Conservation (phyloP, 768 basidiomycete genomes). For the Hygrocybe coccinea region DNA sequence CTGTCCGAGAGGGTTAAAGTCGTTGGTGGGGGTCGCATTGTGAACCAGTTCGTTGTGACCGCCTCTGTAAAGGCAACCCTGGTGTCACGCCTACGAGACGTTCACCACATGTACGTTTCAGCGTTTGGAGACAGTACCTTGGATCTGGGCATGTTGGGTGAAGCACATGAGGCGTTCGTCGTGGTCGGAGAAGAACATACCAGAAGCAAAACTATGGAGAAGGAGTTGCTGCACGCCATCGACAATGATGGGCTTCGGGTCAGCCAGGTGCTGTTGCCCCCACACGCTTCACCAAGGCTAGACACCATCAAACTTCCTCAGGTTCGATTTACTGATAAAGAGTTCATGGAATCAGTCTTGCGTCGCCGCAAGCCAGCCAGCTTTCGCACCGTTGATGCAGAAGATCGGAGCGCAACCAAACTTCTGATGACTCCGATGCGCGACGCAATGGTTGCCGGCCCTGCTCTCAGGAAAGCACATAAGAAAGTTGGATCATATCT, state of each 20-base stretch:
- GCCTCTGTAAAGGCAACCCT: constrained; percentile 14
- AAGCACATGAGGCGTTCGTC: constrained; percentile 19
- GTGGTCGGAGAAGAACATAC: constrained; percentile 20
- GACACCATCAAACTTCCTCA: constrained; percentile 16
- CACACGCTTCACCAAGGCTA: constrained; percentile 14
- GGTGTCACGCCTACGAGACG: constrained; percentile 16
- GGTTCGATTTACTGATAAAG: constrained; percentile 9
- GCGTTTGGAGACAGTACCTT: constrained; percentile 23
- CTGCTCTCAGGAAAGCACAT: constrained; percentile 14
- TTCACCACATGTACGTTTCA: constrained; percentile 16
- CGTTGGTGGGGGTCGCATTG: constrained; percentile 18
- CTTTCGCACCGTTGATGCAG: constrained; percentile 14
- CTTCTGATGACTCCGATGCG: constrained; percentile 25
- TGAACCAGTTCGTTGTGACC: constrained; percentile 19
- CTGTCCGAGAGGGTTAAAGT: constrained; percentile 19
- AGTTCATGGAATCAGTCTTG: constrained; percentile 11
- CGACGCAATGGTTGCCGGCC: constrained; percentile 17
- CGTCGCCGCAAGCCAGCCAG: constrained; percentile 8
- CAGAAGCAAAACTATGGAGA: constrained; percentile 21
- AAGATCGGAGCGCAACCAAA: constrained; percentile 16
- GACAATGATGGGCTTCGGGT: constrained; percentile 16
- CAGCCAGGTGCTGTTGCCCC: constrained; percentile 18
- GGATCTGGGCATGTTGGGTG: constrained; percentile 22
- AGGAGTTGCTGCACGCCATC: constrained; percentile 15
- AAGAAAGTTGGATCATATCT: constrained; percentile 15